Evolutionary conservation across 345 rosid species (phyloP).

Genomic region (Eucalyptus pumila): DNA sequence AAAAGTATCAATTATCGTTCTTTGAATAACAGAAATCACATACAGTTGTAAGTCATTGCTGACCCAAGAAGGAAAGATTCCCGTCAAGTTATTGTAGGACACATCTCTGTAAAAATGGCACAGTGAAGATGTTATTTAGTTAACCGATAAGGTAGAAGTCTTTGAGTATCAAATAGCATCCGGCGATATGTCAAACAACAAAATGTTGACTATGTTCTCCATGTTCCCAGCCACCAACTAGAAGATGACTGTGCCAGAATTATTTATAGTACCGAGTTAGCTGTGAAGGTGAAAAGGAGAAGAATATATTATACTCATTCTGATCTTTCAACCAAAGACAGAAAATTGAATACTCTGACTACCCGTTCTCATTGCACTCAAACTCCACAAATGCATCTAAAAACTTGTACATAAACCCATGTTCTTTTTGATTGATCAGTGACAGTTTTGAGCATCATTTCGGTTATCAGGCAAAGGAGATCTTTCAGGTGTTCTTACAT

Average conservation of each 20-base stretch:
- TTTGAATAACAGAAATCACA: background rate
- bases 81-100: slow-evolving; percentile 60
- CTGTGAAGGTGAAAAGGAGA: too few relatives aligned
- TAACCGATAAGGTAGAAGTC: background rate
- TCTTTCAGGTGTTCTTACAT: slow-evolving; percentile 30
- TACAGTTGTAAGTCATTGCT: slow-evolving; percentile 32
- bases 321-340: background rate
- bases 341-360: background rate
- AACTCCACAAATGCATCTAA: background rate
- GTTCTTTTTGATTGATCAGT: background rate
- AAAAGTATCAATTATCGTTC: background rate
- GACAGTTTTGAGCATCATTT: background rate
- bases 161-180: background rate
- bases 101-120: slow-evolving; percentile 46
- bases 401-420: background rate
- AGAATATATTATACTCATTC: background rate
- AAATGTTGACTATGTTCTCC: background rate
- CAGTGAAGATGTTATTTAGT: background rate
- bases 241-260: background rate
- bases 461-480: background rate
- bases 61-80: slow-evolving; percentile 67
- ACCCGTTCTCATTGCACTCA: background rate
- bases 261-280: background rate
- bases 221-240: background rate
- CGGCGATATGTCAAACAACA: background rate